These are phyloP conservation scores for Diplogelasinospora grovesii DNA, from an alignment of 495 filamentous ascomycete species.

Conservation along the genomic window DNA sequence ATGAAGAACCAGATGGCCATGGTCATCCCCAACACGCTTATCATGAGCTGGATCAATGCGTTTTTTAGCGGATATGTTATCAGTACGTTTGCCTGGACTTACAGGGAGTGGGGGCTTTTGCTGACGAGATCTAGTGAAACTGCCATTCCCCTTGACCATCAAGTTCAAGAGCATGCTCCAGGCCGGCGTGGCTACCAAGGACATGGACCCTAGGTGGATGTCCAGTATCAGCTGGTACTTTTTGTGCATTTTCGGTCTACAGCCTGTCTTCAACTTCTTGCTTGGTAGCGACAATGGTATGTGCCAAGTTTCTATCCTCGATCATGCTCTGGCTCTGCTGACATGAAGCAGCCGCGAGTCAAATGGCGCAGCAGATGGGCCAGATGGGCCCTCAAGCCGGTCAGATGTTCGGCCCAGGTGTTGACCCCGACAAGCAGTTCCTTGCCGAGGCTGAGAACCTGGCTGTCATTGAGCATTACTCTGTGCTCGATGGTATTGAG, in stretches of 20 bases:
- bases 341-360: slow-evolving; percentile 67
- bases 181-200: slow-evolving; percentile 87
- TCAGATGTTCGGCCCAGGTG: slow-evolving; percentile 86
- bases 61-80: slow-evolving; percentile 98
- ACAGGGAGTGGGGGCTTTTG: background rate
- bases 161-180: slow-evolving; percentile 99
- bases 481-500: slow-evolving; percentile 80
- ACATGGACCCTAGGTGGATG: slow-evolving; percentile 96
- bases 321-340: background rate
- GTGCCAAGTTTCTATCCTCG: slow-evolving; percentile 12
- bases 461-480: slow-evolving; percentile 89
- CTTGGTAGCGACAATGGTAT: slow-evolving; percentile 91
- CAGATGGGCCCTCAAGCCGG: slow-evolving; percentile 60
- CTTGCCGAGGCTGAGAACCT: slow-evolving; percentile 87
- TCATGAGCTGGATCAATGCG: slow-evolving; percentile 99
- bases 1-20: slow-evolving; percentile 99
- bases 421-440: slow-evolving; percentile 93
- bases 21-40: slow-evolving; percentile 97
- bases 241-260: slow-evolving; percentile 89
- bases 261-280: slow-evolving; percentile 96
- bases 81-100: slow-evolving; percentile 54
- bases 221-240: slow-evolving; percentile 99
- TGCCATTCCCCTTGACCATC: slow-evolving; percentile 96
- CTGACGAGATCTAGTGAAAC: slow-evolving; percentile 61
- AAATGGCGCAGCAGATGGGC: slow-evolving; percentile 91